Evolutionary conservation across 2,329 filamentous ascomycete species (phyloP), one percentile per base, ranked within the genome.

Genomic region (Trichoderma sp.): DNA sequence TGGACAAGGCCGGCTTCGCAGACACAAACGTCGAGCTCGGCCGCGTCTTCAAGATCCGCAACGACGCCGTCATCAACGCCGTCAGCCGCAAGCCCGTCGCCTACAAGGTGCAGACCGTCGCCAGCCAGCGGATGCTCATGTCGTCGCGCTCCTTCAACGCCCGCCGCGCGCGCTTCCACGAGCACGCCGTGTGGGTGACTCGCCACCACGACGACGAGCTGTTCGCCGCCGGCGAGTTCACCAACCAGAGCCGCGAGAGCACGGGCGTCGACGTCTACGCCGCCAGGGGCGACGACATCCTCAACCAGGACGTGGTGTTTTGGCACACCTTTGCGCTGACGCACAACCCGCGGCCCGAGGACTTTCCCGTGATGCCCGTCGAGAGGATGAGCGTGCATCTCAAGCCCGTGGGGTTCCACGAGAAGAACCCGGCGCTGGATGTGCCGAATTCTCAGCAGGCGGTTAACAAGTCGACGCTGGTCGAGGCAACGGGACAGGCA

Each of bases 21-120:
- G 85, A 87, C 61, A 84, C 86, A 0, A 84, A 84, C 68, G 84
- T 86, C 0, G 73, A 77, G 15, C 76, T 84, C 34, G 88, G 88
- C 67, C 79, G 84, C 2, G 74, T 80, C 9, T 78, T 86, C 69
- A 83, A 83, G 69, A 75, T 87, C 50, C 80, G 85, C 71, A 86
- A 85, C 69, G 73, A 78, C 9, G 73, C 70, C 13, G 79, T 79
- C 70, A 78, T 76, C 64, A 87, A 87, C 68, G 72, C 73, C 1
- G 76, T 84, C 25, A 85, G 83, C 17, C 81, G 82, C 19, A 82
- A 80, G 67, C 79, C 80, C 8, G 78, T 86, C 0, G 83, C 79
- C 0, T 87, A 84, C 75, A 85, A 84, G 71, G 76, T 87, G 29
- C 70, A 79, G 4, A 80, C 82, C 0, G 77, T 78, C 2, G 74